Evolutionary conservation across 768 basidiomycete species (phyloP), one percentile per base, ranked within the genome.

Genomic region (Leccinum longicurvipes): DNA sequence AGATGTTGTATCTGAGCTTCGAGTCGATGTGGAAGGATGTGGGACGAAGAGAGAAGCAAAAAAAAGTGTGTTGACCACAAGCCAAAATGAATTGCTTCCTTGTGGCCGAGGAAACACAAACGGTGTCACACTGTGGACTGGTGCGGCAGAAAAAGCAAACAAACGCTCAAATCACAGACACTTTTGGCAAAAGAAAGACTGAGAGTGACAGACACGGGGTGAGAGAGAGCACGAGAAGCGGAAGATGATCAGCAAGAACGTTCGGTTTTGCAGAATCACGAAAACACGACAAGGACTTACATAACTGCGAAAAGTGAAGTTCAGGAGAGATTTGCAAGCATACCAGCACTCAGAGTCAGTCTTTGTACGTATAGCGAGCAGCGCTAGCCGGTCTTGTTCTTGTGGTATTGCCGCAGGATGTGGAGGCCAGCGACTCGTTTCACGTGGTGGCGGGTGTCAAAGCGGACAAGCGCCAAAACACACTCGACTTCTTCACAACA

Each of bases 91-190:
- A 50, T 54, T 24, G 17, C 59, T 60, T 36, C 32, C 55, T 61
- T 60, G 66, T 56, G 61, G 63, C 61, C 57, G 57, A 65, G 48
- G 59, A 67, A 47, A 65, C 47, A 54, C 50, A 60, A 56, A 55
- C 24, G 53, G 55, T 57, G 60, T 50, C 39, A 41, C 39, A 19
- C n/a, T n/a, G n/a, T n/a, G 6, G 10, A 51, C 62, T 66, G 50
- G 62, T 50, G 58, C 47, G 23, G 58, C 59, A 60, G 19, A 41
- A 41, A 69, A 44, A 57, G 66, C 63, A 72, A 64, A 70, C 65
- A 71, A 66, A 70, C 48, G 65, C 58, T 71, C 60, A 67, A 65
- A 66, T 61, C 67, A 71, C 60, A 61, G 65, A 65, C 60, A 64
- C 60, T 58, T 50, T 62, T n/a, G 39, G 19, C 27, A 44, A 58